These are phyloP conservation scores for Sporothrix variecibatus DNA, from an alignment of 2,329 filamentous ascomycete species.

Conservation along the genomic window DNA sequence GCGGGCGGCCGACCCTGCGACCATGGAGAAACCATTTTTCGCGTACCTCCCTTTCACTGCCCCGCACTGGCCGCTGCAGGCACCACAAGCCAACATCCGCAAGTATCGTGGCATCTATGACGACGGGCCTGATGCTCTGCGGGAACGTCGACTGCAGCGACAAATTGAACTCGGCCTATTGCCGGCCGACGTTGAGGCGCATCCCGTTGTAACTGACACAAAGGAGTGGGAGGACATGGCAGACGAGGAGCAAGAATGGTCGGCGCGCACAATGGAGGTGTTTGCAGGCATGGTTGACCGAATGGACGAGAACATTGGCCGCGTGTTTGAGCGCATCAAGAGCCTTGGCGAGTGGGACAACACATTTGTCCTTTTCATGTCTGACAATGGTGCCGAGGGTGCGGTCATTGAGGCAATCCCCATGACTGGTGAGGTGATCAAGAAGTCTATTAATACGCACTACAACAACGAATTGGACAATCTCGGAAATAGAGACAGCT, in stretches of 20 bases:
- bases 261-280: constrained; percentile 59
- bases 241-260: constrained; percentile 49
- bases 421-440: constrained; percentile 39
- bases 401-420: constrained; percentile 27
- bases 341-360: constrained; percentile 61
- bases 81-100: constrained; percentile 50
- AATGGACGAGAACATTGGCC: constrained; percentile 62
- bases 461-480: constrained; percentile 61
- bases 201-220: constrained; percentile 51
- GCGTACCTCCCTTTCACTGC: constrained; percentile 63
- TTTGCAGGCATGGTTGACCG: constrained; percentile 66
- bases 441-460: constrained; percentile 40
- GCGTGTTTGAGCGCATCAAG: constrained; percentile 58
- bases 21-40: constrained; percentile 53
- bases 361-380: constrained; percentile 41
- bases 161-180: constrained; percentile 51
- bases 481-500: constrained; percentile 55
- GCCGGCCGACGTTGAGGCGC: constrained; percentile 50
- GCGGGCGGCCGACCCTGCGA: not conserved
- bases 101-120: constrained; percentile 63
- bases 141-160: constrained; percentile 50
- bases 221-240: constrained; percentile 50
- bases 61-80: constrained; percentile 57
- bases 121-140: constrained; percentile 59
- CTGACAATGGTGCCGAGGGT: constrained; percentile 29